Evolutionary conservation across 169 alveolate genomes (phyloP), one percentile per base, ranked within the genome.

Genomic region (Plasmodium adleri): DNA sequence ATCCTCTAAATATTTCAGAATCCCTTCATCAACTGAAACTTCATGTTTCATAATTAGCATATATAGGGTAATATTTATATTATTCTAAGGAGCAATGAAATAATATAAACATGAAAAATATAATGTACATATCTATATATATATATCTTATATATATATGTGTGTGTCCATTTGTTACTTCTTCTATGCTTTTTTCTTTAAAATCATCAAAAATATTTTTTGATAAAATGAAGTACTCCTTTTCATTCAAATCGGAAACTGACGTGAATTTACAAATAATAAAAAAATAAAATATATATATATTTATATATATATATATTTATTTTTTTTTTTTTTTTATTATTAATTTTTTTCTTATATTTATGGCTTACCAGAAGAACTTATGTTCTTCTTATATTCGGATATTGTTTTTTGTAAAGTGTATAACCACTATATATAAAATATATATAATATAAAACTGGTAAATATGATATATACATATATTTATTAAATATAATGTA

Each of bases 201-300:
- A 78, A 78, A 67, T 78, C 78, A 1, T 78, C 89, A 59, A 12
- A 78, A 70, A 78, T 78, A 66, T 78, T 78, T 66, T 66, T 78
- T 32, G 89, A 78, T 59, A 78, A 52, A 24, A 78, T 78, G 26
- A 49, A 71, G 71, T 78, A 78, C 17, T 78, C 89, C 54, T 66
- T 78, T 78, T 78, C 89, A 58, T 78, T 78, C 8, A 78, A 70
- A 43, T 78, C 89, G 28, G 89, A 78, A 28, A 78, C 89, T 78
- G 54, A 39, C 7, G 47, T 56, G 17, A 56, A 56, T 56, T 56
- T 17, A 56, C 22, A 56, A 17, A 56, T 56, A 15, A 59, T 49
- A 75, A 75, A 1, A 28, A 28, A 22, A 47, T 15, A n/a, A 2
- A 66, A 62, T 56, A 56, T 15, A 9, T 15, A 56, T 15, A 54